phyloP scores from a whole-genome alignment of 2,329 filamentous ascomycete species.

The Phialophora tarda region DNA sequence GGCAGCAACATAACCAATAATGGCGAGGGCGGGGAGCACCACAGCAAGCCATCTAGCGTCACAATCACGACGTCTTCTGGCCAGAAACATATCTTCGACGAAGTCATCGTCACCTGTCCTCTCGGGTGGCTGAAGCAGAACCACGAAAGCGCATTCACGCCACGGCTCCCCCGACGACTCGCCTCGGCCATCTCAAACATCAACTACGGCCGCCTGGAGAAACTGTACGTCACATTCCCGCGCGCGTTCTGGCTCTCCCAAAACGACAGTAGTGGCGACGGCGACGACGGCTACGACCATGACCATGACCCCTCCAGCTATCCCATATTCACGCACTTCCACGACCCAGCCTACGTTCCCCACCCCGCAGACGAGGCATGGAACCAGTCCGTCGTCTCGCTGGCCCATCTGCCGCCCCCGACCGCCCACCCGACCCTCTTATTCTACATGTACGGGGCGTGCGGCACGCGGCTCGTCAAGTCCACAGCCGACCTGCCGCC shows the following conservation, averaged over 20 bases:
- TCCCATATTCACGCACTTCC: conserved; percentile 76
- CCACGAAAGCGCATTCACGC: conserved; percentile 53
- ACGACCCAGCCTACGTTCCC: conserved; percentile 70
- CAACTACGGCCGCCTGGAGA: conserved; percentile 55
- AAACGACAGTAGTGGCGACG: too few species aligned
- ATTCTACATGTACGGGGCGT: conserved; percentile 67
- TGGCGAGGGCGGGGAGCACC: conserved; percentile 36
- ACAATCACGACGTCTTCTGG: conserved; percentile 50
- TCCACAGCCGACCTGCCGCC: conserved; percentile 42
- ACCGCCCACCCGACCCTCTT: conserved; percentile 78
- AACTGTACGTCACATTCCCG: conserved; percentile 70
- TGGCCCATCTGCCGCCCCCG: conserved; percentile 66
- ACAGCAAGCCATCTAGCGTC: conserved; percentile 47
- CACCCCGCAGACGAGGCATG: conserved; percentile 68
- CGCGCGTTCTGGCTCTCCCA: conserved; percentile 75
- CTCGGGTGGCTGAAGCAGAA: conserved; percentile 59
- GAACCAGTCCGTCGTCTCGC: conserved; percentile 78
- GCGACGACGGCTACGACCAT: too few species aligned
- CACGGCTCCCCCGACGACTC: conserved; percentile 51
- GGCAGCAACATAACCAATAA: not conserved
- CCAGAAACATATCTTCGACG: conserved; percentile 52
- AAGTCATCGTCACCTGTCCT: conserved; percentile 59
- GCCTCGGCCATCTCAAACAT: conserved; percentile 54
- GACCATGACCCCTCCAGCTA: conserved; percentile 50
- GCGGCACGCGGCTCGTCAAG: conserved; percentile 44